phyloP scores from a whole-genome alignment of 1,284 basidiomycete genomes.

The Austroboletus niveus region DNA sequence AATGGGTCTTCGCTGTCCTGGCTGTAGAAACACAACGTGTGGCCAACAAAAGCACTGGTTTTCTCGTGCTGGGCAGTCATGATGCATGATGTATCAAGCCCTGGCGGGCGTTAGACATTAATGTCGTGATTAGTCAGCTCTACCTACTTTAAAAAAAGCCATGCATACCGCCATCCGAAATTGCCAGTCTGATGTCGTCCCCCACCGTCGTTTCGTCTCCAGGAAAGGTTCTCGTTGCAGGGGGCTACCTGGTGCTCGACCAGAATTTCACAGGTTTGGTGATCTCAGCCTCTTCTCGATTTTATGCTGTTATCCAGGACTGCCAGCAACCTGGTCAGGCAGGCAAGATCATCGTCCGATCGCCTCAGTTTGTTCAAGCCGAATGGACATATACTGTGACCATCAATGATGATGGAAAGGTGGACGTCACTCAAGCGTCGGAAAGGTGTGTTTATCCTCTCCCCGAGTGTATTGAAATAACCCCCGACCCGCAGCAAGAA shows the following conservation, averaged over 20 bases:
- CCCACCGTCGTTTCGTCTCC: slow-evolving; percentile 82
- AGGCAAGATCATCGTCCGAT: slow-evolving; percentile 69
- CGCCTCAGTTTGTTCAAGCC: slow-evolving; percentile 87
- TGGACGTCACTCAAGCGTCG: slow-evolving; percentile 46
- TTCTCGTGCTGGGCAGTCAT: slow-evolving; percentile 48
- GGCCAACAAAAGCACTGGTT: slow-evolving; percentile 90
- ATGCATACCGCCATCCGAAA: not conserved
- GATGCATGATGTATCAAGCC: slow-evolving; percentile 13
- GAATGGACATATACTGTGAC: slow-evolving; percentile 73
- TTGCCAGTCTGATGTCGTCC: slow-evolving; percentile 36
- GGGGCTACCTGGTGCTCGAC: slow-evolving; percentile 93
- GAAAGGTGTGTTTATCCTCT: slow-evolving; percentile 41
- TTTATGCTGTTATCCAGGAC: slow-evolving; percentile 73
- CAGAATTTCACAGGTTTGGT: slow-evolving; percentile 80
- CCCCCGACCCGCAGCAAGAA: slow-evolving; percentile 48
- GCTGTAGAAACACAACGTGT: slow-evolving; percentile 89
- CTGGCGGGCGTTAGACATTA: not conserved
- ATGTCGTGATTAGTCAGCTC: slow-evolving; percentile 25
- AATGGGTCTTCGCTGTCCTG: slow-evolving; percentile 87
- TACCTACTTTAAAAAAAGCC: not conserved
- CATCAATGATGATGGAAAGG: slow-evolving; percentile 36
- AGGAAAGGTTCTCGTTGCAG: slow-evolving; percentile 93
- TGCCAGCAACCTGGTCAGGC: slow-evolving; percentile 24
- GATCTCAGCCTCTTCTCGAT: slow-evolving; percentile 88
- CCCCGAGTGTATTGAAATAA: slow-evolving; percentile 4